These are phyloP conservation scores for Puccinia hordei DNA, from an alignment of 1,284 basidiomycete genomes.

Conservation along the genomic window DNA sequence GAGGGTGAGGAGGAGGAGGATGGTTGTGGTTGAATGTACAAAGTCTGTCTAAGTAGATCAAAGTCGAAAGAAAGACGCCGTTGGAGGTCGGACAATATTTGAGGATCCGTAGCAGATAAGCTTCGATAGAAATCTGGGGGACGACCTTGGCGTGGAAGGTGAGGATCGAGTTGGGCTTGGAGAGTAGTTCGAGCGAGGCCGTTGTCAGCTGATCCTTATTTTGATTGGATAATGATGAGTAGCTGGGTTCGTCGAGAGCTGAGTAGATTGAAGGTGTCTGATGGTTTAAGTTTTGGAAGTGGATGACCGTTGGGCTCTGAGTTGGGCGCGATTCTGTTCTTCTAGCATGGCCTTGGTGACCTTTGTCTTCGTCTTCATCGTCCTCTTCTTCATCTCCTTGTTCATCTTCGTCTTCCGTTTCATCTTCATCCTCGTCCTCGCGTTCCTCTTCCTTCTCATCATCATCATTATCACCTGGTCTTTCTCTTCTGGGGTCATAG, in stretches of 20 bases:
- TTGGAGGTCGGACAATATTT: slow-evolving; percentile 99
- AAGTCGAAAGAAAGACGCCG: slow-evolving; percentile 88
- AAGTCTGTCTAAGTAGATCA: slow-evolving; percentile 90
- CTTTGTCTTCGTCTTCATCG: not conserved
- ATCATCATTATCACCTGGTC: too few relatives aligned
- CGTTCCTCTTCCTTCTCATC: too few relatives aligned
- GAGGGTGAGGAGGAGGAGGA: too few relatives aligned
- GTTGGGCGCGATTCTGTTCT: slow-evolving; percentile 54
- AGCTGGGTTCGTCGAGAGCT: not conserved
- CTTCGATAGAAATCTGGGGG: slow-evolving; percentile 89
- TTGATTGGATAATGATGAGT: slow-evolving; percentile 6
- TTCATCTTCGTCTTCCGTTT: slow-evolving; percentile 50
- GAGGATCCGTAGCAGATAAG: slow-evolving; percentile 89
- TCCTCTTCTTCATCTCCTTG: slow-evolving; percentile 46
- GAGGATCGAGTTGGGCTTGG: slow-evolving; percentile 77
- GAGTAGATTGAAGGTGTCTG: slow-evolving; percentile 54
- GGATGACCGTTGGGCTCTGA: slow-evolving; percentile 54
- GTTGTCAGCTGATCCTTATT: slow-evolving; percentile 63
- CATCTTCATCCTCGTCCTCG: slow-evolving; percentile 57
- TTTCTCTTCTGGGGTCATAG: not conserved
- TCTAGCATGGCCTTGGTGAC: not conserved
- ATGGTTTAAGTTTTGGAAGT: slow-evolving; percentile 52
- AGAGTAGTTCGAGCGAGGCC: slow-evolving; percentile 75
- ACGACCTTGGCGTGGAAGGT: slow-evolving; percentile 95
- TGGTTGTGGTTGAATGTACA: not conserved